These are phyloP conservation scores for Stylosanthes scabra DNA, from an alignment of 331 rosid genomes.

Conservation along the genomic window DNA sequence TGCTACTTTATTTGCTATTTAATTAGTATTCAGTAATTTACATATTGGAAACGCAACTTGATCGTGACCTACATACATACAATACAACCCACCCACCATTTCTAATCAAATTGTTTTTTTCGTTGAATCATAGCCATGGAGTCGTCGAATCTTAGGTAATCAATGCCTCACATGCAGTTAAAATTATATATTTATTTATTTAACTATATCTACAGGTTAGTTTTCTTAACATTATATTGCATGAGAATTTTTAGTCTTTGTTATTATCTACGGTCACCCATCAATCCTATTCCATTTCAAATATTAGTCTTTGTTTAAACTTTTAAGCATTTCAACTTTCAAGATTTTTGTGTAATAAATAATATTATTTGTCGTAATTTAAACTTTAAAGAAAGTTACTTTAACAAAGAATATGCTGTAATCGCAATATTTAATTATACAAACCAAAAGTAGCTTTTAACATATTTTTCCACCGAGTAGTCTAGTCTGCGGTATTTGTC, in stretches of 20 bases:
- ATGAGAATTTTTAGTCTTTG: neutral
- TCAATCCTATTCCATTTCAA: neutral
- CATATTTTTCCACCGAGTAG: neutral
- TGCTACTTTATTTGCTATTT: too few species aligned
- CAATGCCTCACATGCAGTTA: slow-evolving; percentile 19
- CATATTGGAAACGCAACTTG: slow-evolving; percentile 23
- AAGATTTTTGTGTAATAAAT: neutral
- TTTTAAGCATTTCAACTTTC: too few species aligned
- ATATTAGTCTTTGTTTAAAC: too few species aligned
- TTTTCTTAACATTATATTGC: neutral
- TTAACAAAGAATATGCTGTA: slow-evolving; percentile 1
- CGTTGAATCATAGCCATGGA: slow-evolving; percentile 28
- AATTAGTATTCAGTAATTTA: neutral
- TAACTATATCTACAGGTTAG: neutral
- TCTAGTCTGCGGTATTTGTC: too few species aligned
- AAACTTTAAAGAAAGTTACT: slow-evolving; percentile 1
- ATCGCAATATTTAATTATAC: neutral
- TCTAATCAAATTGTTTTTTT: neutral
- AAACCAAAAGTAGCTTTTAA: neutral
- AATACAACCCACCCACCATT: neutral
- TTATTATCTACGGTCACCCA: neutral
- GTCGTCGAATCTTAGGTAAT: slow-evolving; percentile 41
- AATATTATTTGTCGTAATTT: neutral
- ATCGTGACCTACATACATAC: slow-evolving; percentile 3
- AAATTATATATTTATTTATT: neutral